phyloP scores from a whole-genome alignment of 768 basidiomycete genomes.

The Mycena sanguinolenta region DNA sequence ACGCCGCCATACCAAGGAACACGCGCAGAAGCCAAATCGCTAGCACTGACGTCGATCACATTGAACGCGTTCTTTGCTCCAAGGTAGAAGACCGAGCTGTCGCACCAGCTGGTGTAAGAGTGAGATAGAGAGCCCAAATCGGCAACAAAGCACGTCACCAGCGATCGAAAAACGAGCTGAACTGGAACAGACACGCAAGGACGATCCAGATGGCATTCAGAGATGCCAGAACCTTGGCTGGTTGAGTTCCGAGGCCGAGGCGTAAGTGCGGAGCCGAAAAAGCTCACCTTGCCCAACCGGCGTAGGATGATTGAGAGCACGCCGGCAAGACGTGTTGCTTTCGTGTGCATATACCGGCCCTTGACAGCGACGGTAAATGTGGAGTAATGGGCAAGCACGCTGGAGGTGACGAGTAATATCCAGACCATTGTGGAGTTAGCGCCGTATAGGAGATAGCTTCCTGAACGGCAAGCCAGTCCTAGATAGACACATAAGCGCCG shows the following conservation, averaged over 20 bases:
- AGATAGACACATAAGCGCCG: not conserved
- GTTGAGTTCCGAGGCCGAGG: not conserved
- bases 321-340: conserved; percentile 48
- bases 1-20: conserved; percentile 34
- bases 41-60: conserved; percentile 36
- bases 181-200: conserved; percentile 45
- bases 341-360: conserved; percentile 33
- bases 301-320: conserved; percentile 37
- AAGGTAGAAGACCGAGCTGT: conserved; percentile 40
- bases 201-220: conserved; percentile 44
- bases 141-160: conserved; percentile 15
- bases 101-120: conserved; percentile 35
- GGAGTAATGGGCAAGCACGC: conserved; percentile 43
- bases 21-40: conserved; percentile 23
- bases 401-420: conserved; percentile 46
- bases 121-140: no score
- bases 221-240: conserved; percentile 38
- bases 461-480: conserved; percentile 53
- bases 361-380: conserved; percentile 32
- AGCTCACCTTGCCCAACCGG: conserved; percentile 34
- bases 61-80: conserved; percentile 36
- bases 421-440: conserved; percentile 48
- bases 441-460: conserved; percentile 48
- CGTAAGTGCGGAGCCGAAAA: not conserved
- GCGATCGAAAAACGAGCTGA: conserved; percentile 41